Conservation (phyloP, 179 eudicot species). For the Actinidia chinensis region DNA sequence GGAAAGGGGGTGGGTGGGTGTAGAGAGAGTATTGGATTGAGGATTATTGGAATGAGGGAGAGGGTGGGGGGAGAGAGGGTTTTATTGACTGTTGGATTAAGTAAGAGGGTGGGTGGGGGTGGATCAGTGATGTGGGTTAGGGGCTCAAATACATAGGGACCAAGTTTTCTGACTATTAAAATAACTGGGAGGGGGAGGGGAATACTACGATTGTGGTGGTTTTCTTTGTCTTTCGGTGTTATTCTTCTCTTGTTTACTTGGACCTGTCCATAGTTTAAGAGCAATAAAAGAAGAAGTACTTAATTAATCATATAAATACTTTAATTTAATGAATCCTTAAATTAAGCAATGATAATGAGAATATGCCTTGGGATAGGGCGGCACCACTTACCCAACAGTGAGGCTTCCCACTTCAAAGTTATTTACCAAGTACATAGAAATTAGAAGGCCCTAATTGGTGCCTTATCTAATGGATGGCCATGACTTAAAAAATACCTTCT, state of each 20-base stretch:
- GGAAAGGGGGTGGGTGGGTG: too few species aligned
- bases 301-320: too few species aligned
- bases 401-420: background rate
- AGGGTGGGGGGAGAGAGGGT: background rate
- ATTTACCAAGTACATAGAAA: too few species aligned
- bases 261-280: background rate
- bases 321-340: background rate
- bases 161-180: conserved; percentile 17
- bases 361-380: background rate
- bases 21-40: too few species aligned
- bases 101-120: conserved; percentile 12
- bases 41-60: too few species aligned
- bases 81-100: background rate
- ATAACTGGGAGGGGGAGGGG: conserved; percentile 3
- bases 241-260: background rate
- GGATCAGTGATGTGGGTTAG: conserved; percentile 17
- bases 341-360: background rate
- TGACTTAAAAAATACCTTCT: too few species aligned
- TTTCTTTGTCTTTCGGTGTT: background rate
- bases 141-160: conserved; percentile 9
- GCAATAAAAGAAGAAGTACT: background rate
- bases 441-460: background rate
- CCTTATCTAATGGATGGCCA: background rate
- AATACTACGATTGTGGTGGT: conserved; percentile 12
- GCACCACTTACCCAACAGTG: background rate